phyloP scores from a whole-genome alignment of 2,329 filamentous ascomycete species.

The Westerdykella aurantiaca region DNA sequence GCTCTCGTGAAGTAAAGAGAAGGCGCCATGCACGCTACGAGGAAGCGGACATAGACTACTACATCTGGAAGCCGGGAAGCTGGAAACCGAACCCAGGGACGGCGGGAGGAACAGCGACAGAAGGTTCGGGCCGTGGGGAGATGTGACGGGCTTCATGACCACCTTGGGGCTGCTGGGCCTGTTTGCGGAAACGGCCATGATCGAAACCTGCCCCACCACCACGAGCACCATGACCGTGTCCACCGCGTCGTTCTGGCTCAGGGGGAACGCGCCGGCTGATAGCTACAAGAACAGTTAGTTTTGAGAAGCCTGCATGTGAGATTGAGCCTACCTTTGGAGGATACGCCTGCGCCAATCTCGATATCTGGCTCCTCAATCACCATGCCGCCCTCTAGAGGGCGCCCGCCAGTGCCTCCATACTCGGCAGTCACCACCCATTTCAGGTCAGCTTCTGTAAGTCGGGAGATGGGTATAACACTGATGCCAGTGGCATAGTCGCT shows the following conservation, averaged over 20 bases:
- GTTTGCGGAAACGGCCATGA: conserved; percentile 22
- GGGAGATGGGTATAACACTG: conserved; percentile 86
- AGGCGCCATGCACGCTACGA: too few relatives aligned
- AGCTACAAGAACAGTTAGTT: conserved; percentile 20
- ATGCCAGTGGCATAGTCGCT: conserved; percentile 91
- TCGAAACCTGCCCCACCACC: conserved; percentile 13
- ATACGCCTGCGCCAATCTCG: conserved; percentile 95
- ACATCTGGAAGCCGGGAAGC: conserved; percentile 23
- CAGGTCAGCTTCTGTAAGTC: conserved; percentile 89
- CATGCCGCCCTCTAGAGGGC: conserved; percentile 71
- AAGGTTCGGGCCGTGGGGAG: conserved; percentile 31
- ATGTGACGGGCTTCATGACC: conserved; percentile 29
- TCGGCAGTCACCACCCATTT: conserved; percentile 97
- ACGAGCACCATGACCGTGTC: conserved; percentile 7
- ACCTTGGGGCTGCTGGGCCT: conserved; percentile 15
- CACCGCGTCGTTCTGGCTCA: conserved; percentile 23
- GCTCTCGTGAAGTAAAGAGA: too few relatives aligned
- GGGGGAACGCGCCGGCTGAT: conserved; percentile 34
- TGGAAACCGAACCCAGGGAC: conserved; percentile 53
- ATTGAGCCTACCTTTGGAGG: conserved; percentile 65
- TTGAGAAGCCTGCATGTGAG: background rate
- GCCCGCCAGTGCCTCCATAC: conserved; percentile 85
- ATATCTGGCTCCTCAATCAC: conserved; percentile 97
- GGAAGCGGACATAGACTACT: background rate
- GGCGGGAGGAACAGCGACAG: conserved; percentile 48